Evolutionary conservation across 345 rosid genomes (phyloP).

Genomic region (Erodium maritimum): DNA sequence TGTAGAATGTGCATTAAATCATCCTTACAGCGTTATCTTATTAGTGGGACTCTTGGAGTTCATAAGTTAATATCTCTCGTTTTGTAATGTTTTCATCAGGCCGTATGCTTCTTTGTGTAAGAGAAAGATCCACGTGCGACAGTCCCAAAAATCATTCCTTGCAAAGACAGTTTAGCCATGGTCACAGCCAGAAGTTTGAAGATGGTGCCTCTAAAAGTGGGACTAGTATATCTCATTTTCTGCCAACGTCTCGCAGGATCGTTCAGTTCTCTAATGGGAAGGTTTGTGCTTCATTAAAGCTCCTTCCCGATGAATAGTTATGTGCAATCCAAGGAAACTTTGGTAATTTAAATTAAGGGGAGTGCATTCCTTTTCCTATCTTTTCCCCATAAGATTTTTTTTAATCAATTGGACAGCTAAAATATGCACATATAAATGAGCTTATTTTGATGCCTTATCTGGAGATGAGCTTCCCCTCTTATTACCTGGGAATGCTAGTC

Average conservation of each 20-base stretch:
- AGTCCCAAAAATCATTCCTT: constrained; percentile 38
- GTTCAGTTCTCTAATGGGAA: constrained; percentile 71
- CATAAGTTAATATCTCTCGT: not conserved
- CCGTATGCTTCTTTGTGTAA: constrained; percentile 62
- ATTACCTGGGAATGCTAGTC: not conserved
- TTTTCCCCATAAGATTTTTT: no score
- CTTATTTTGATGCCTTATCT: not conserved
- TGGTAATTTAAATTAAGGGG: no score
- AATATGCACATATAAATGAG: no score
- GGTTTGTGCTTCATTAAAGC: constrained; percentile 15
- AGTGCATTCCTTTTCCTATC: not conserved
- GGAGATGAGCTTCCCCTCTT: no score
- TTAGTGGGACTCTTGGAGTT: not conserved
- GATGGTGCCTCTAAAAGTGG: constrained; percentile 44
- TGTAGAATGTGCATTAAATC: constrained; percentile 3
- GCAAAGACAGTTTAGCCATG: constrained; percentile 64
- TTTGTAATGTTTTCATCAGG: constrained; percentile 20
- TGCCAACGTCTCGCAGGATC: constrained; percentile 68
- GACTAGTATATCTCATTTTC: constrained; percentile 62
- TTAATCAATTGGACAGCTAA: not conserved
- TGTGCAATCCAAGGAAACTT: not conserved
- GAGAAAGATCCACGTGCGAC: constrained; percentile 52
- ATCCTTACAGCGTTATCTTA: not conserved
- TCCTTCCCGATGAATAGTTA: not conserved
- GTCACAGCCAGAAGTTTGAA: constrained; percentile 44